These are phyloP conservation scores for Trichoderma sp. DNA, from an alignment of 2,329 filamentous ascomycete species.

Conservation along the genomic window DNA sequence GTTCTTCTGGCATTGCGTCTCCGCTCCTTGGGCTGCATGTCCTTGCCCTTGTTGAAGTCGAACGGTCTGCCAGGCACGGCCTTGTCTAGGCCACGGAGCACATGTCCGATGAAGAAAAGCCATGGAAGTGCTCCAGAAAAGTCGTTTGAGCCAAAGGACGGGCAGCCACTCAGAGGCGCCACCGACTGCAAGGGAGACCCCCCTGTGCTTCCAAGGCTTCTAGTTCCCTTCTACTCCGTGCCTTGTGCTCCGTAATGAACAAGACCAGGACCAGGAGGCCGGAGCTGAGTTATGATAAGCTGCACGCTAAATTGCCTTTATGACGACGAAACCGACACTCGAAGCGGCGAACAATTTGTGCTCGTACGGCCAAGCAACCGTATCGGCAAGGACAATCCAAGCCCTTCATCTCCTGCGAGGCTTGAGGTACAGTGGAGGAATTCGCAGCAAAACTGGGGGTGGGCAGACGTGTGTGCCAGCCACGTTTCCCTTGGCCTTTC, in stretches of 20 bases:
- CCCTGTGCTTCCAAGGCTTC: slow-evolving; percentile 13
- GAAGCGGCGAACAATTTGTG: not conserved
- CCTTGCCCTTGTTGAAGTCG: not conserved
- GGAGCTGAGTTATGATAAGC: slow-evolving; percentile 12
- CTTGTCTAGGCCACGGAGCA: slow-evolving; percentile 7
- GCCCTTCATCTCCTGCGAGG: not conserved
- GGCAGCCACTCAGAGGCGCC: slow-evolving; percentile 10
- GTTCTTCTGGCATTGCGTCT: slow-evolving; percentile 11
- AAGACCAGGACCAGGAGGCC: not conserved
- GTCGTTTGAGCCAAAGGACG: not conserved
- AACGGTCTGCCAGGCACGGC: slow-evolving; percentile 8
- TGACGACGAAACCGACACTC: not conserved
- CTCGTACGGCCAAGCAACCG: not conserved
- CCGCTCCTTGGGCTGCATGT: slow-evolving; percentile 18
- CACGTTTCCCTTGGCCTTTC: not conserved
- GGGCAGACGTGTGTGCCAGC: not conserved
- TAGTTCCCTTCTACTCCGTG: slow-evolving; percentile 10
- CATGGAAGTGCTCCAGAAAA: slow-evolving; percentile 12
- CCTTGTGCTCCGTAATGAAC: not conserved
- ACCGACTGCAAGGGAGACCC: not conserved
- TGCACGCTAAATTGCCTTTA: slow-evolving; percentile 6
- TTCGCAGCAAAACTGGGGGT: not conserved
- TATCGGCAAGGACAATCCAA: not conserved
- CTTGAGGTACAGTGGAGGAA: not conserved
- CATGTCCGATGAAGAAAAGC: slow-evolving; percentile 15